These are phyloP conservation scores for Wickerhamomyces pijperi DNA, from an alignment of 805 yeast genomes.

Conservation along the genomic window DNA sequence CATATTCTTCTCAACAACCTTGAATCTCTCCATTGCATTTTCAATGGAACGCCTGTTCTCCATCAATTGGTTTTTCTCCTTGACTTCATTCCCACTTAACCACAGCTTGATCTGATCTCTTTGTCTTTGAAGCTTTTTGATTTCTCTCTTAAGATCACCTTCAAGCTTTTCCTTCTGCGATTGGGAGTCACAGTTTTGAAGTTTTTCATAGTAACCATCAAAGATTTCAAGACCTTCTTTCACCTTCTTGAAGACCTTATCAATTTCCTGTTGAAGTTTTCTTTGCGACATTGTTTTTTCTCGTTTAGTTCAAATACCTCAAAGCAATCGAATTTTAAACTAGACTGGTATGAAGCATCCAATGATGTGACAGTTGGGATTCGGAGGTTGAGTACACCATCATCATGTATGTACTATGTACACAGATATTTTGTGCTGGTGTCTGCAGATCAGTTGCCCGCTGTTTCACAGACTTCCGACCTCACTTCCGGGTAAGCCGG, in stretches of 20 bases:
- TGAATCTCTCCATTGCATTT: slow-evolving; percentile 88
- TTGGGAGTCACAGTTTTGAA: slow-evolving; percentile 67
- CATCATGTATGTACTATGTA: no score
- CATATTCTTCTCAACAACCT: slow-evolving; percentile 85
- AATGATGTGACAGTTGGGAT: no score
- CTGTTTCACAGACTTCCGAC: no score
- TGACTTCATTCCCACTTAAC: slow-evolving; percentile 84
- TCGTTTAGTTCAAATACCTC: no score
- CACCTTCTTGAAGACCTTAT: slow-evolving; percentile 84
- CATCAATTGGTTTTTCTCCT: slow-evolving; percentile 71
- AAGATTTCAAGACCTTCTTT: slow-evolving; percentile 83
- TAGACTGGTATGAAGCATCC: no score
- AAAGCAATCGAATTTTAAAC: no score
- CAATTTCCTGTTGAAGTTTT: slow-evolving; percentile 62
- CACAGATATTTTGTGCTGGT: no score
- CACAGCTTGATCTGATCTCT: slow-evolving; percentile 94
- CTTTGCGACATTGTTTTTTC: slow-evolving; percentile 33
- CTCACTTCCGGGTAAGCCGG: no score
- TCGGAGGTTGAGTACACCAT: no score
- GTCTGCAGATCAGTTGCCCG: not conserved
- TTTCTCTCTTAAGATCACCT: slow-evolving; percentile 84
- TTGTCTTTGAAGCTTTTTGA: slow-evolving; percentile 84
- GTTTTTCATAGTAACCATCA: slow-evolving; percentile 78
- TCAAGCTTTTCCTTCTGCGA: slow-evolving; percentile 92
- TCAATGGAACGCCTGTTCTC: slow-evolving; percentile 68